Conservation (phyloP, 2,329 filamentous ascomycete species). For the Westerdykella aurantiaca region DNA sequence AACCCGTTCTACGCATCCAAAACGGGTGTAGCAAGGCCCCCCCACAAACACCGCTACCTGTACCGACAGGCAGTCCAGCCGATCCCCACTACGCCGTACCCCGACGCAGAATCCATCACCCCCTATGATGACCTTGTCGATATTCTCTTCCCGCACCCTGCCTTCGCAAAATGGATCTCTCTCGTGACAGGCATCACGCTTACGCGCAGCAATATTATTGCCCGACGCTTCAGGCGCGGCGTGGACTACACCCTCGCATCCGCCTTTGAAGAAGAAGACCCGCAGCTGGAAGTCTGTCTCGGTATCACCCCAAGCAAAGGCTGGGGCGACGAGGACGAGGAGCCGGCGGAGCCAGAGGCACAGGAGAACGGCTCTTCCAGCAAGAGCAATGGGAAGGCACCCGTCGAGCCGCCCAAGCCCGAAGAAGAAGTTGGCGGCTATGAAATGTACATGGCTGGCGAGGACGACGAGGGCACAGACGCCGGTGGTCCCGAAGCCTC, state of each 20-base stretch:
- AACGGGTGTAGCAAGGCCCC: constrained; percentile 68
- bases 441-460: constrained; percentile 88
- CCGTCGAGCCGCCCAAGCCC: constrained; percentile 28
- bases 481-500: constrained; percentile 29
- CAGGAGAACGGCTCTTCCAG: constrained; percentile 36
- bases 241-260: constrained; percentile 91
- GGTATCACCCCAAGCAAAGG: constrained; percentile 77
- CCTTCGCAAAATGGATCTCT: constrained; percentile 86
- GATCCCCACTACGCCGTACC: constrained; percentile 30
- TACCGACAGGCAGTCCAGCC: constrained; percentile 59
- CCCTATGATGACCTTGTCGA: constrained; percentile 70
- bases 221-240: constrained; percentile 78
- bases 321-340: constrained; percentile 69
- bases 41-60: constrained; percentile 91
- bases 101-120: constrained; percentile 38
- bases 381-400: constrained; percentile 27
- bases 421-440: constrained; percentile 65
- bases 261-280: constrained; percentile 64
- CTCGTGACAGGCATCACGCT: constrained; percentile 72
- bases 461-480: constrained; percentile 59
- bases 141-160: constrained; percentile 71
- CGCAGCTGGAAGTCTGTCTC: constrained; percentile 80
- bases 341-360: constrained; percentile 44
- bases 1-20: constrained; percentile 30
- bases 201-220: constrained; percentile 69